Evolutionary conservation across 2,329 filamentous ascomycete genomes (phyloP), one percentile per base, ranked within the genome.

Genomic region (Aspergillus hiratsukae): DNA sequence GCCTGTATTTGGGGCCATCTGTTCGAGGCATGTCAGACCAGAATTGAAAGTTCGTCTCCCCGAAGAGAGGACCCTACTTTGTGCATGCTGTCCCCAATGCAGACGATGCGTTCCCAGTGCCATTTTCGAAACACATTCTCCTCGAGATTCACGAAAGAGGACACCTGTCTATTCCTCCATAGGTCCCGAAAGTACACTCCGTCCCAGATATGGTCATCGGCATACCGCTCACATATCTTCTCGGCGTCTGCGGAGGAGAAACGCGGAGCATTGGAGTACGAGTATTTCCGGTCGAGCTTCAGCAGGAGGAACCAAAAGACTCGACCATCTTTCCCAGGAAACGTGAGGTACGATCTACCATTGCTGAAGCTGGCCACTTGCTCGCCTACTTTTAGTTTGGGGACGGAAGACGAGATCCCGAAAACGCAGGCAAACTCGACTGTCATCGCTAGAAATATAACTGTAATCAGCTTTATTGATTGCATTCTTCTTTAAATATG

Each of bases 1-100:
- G 10, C 73, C 74, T 7, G 62, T 46, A 40, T 70, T 72, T 1
- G 67, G 66, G 14, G 68, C 68, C 66, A 73, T 64, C 66, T 69
- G 8, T 19, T 52, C 10, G 21, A 11, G 25, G 25, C 4, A 4
- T 31, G 28, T 27, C 40, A 9, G 6, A 40, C 3, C 7, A 11
- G n/a, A 21, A 21, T 1, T 29, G 40, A 27, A 19, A 17, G n/a
- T 43, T 52, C 19, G 43, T 11, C 49, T 29, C n/a, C 2, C 41
- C 3, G 9, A 49, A 23, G 11, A 48, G 10, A 9, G 31, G 17
- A 37, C 17, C 31, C 5, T 56, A 62, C 64, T 53, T 67, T 67
- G 58, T 67, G 64, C 5, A 67, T 48, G 21, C 60, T 62, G 51
- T 69, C 65, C 1, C 67, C 67, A 14, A 67, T 51, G 11, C 56